Percentiles rank a stretch among this genome's conserved stretches.
These are phyloP conservation scores for Venturia nashicola DNA, from an alignment of 2,329 filamentous ascomycete genomes.

Conservation along the genomic window DNA sequence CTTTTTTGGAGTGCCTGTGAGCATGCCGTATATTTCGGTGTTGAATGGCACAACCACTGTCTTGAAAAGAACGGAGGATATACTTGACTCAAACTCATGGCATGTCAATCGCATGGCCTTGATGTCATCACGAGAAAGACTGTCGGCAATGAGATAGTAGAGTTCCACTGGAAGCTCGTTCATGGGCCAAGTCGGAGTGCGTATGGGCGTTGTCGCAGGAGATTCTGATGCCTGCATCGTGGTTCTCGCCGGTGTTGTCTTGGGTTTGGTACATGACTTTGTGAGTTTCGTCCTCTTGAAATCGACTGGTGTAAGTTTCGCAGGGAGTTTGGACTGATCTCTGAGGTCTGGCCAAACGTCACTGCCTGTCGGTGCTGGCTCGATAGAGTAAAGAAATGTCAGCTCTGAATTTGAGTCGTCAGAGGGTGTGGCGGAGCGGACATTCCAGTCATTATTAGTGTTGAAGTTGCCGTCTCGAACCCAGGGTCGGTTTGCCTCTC, in stretches of 20 bases:
- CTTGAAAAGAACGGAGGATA: constrained; percentile 46
- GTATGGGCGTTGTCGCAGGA: background rate
- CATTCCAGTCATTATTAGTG: background rate
- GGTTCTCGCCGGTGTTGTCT: background rate
- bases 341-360: constrained; percentile 25
- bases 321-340: constrained; percentile 15
- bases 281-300: background rate
- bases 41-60: constrained; percentile 55
- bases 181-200: constrained; percentile 1
- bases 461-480: background rate
- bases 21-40: constrained; percentile 47
- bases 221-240: background rate
- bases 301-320: constrained; percentile 3
- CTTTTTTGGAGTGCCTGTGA: constrained; percentile 16
- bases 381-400: constrained; percentile 5
- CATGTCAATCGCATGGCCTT: constrained; percentile 50
- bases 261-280: background rate
- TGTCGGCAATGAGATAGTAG: constrained; percentile 42
- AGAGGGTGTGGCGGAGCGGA: background rate
- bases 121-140: constrained; percentile 46
- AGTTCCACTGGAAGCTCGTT: constrained; percentile 46
- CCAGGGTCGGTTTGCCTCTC: background rate
- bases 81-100: constrained; percentile 44
- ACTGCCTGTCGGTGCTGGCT: constrained; percentile 13
- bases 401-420: background rate